Evolutionary conservation across 2,329 filamentous ascomycete species (phyloP), one percentile per base, ranked within the genome.

Genomic region (Trichoderma sp.): DNA sequence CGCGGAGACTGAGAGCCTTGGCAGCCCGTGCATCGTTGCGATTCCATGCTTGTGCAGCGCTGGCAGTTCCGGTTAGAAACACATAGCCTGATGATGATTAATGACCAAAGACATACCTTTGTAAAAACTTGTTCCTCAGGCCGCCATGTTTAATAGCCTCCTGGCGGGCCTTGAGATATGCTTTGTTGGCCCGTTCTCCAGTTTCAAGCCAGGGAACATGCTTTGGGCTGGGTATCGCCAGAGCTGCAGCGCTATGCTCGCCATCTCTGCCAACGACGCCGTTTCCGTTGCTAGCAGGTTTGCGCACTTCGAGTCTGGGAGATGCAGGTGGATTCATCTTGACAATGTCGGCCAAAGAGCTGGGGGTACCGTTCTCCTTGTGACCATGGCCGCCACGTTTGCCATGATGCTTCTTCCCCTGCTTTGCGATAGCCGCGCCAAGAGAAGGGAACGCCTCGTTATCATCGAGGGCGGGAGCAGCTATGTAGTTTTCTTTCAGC

Each of bases 101-200:
- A 4, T 46, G 14, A 52, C 11, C 18, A 4, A 55, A 18, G 24
- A 77, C 82, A 75, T 81, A 95, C 93, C 93, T 97, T 80, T 97
- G 95, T 66, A 99, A 81, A 75, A 98, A 99, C 78, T 98, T 98
- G 79, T 98, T 99, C 71, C 96, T 89, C 77, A 97, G 87, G 74
- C 94, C 96, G 73, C 96, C 96, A 78, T 99, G 96, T 81, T 97
- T 97, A 79, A 99, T 97, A 69, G 96, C 96, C 81, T 98, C 95
- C 76, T 94, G 92, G 65, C 96, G 91, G 73, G 94, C 93, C 81
- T 97, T 97, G 73, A 99, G 87, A 78, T 99, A 99, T 28, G 93
- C 91, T 80, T 94, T 94, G 79, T 99, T 98, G 72, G 93, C 93
- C 72, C 88, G 89, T 65, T 95, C 90, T 26, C 96, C 96, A 2